Conservation (phyloP, 2,329 filamentous ascomycete genomes). For the Massarina eburnea region DNA sequence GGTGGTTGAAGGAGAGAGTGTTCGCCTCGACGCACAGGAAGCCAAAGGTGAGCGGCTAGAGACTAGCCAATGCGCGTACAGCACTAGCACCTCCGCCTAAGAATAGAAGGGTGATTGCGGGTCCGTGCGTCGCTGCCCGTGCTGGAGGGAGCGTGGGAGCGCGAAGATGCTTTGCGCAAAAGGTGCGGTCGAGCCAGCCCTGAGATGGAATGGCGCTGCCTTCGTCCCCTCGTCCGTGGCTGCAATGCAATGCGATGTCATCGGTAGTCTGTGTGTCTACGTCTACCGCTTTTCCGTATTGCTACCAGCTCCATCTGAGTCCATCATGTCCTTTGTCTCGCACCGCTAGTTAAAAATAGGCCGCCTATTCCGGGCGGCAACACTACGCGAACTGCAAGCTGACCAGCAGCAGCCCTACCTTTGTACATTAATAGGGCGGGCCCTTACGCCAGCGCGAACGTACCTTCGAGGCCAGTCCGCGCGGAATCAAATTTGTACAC, state of each 20-base stretch:
- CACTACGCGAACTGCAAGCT: constrained; percentile 1
- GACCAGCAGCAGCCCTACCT: background rate
- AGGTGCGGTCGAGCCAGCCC: background rate
- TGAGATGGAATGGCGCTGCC: background rate
- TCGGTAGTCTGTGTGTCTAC: no score
- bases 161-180: background rate
- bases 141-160: background rate
- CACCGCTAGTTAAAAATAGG: constrained; percentile 2
- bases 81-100: background rate
- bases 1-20: constrained; percentile 26
- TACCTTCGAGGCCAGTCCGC: background rate
- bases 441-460: background rate
- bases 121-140: constrained; percentile 2
- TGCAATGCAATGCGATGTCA: no score
- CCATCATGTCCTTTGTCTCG: background rate
- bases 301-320: no score
- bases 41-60: constrained; percentile 4
- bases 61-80: constrained; percentile 3
- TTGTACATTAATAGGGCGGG: background rate
- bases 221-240: no score
- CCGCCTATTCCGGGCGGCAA: background rate
- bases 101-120: background rate
- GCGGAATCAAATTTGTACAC: background rate
- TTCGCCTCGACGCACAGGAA: constrained; percentile 10
- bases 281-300: no score